These are phyloP conservation scores for Boletus rubescentipes DNA, from an alignment of 768 basidiomycete species.

Conservation along the genomic window DNA sequence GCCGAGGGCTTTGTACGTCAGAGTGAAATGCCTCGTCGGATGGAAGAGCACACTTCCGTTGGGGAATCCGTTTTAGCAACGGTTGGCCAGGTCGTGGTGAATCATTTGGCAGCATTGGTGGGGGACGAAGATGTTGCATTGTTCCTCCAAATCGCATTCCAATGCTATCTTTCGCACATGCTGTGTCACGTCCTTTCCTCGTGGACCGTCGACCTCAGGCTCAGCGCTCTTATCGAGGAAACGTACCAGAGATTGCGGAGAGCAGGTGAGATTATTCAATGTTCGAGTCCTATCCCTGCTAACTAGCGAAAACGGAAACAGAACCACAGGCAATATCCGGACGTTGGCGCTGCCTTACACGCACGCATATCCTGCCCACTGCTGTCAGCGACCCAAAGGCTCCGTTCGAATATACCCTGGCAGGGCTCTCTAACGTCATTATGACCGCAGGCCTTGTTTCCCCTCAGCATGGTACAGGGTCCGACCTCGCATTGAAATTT, in stretches of 20 bases:
- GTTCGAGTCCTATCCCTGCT: neutral
- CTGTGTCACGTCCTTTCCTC: slow-evolving; percentile 2
- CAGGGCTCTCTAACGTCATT: neutral
- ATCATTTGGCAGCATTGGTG: neutral
- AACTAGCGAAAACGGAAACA: neutral
- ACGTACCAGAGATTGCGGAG: slow-evolving; percentile 1
- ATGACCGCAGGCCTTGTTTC: neutral
- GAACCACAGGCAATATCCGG: slow-evolving; percentile 2
- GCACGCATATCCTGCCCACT: neutral
- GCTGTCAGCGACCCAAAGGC: neutral
- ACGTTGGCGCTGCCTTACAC: slow-evolving; percentile 10
- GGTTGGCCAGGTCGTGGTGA: neutral
- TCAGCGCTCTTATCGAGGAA: neutral
- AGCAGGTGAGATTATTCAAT: neutral
- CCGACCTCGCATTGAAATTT: neutral
- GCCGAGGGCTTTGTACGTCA: neutral
- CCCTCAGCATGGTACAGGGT: neutral
- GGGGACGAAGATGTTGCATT: neutral
- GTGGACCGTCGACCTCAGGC: slow-evolving; percentile 3
- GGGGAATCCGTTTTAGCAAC: neutral
- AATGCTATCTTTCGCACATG: neutral
- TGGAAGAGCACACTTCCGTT: neutral
- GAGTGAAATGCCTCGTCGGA: neutral
- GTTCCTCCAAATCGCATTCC: slow-evolving; percentile 9
- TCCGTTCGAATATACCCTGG: neutral